Evolutionary conservation across 495 filamentous ascomycete genomes (phyloP).

Genomic region (Pyrenula massariospora): DNA sequence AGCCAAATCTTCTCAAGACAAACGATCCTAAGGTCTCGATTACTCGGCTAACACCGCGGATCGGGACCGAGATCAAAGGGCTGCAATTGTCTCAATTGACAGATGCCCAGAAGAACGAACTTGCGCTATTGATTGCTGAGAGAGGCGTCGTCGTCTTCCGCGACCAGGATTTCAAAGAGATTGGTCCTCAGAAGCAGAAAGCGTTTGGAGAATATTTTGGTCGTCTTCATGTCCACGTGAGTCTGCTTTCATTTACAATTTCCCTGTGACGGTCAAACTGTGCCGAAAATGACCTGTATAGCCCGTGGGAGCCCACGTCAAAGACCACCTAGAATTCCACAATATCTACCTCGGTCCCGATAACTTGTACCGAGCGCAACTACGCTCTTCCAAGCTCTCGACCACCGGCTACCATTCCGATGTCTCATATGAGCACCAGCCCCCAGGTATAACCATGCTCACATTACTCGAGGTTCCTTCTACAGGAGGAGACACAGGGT

Average conservation of each 20-base stretch:
- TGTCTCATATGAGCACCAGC: conserved; percentile 48
- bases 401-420: conserved; percentile 50
- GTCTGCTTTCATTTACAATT: no score
- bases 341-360: conserved; percentile 51
- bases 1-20: conserved; percentile 41
- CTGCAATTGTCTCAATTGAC: conserved; percentile 55
- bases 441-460: conserved; percentile 46
- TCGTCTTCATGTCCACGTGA: conserved; percentile 38
- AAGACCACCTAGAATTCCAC: conserved; percentile 44
- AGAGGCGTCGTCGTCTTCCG: conserved; percentile 68
- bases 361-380: conserved; percentile 39
- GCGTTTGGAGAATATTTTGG: conserved; percentile 46
- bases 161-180: conserved; percentile 52
- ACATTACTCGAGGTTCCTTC: conserved; percentile 43
- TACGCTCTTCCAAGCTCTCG: conserved; percentile 41
- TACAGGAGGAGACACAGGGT: conserved; percentile 63
- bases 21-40: conserved; percentile 33
- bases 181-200: conserved; percentile 50
- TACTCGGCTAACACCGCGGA: conserved; percentile 53
- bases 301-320: conserved; percentile 40
- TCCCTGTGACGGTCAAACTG: no score
- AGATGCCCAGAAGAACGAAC: conserved; percentile 61
- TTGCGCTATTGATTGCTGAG: conserved; percentile 58
- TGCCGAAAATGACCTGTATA: conserved; percentile 10
- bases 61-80: conserved; percentile 63